A percentile compares a stretch with the other conserved stretches of the same genome.
Evolutionary conservation across 2,329 filamentous ascomycete species (phyloP).

Genomic region (Nannizziopsis arthrosporioides): DNA sequence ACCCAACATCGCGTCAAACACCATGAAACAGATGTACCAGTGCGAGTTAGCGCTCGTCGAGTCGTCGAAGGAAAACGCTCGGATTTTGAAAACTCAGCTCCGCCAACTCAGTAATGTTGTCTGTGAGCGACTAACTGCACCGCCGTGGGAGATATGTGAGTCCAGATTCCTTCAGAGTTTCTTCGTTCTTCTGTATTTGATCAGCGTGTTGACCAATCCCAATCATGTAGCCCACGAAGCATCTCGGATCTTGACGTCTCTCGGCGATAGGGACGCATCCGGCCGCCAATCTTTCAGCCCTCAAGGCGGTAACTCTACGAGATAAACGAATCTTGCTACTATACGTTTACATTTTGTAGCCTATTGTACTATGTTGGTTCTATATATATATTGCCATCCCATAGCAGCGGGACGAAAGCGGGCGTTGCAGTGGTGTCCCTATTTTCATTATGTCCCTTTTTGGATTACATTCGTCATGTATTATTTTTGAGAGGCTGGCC

Average conservation of each 20-base stretch:
- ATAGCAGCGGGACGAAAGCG: no score
- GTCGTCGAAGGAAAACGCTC: slow-evolving; percentile 8
- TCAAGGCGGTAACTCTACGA: background rate
- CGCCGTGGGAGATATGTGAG: slow-evolving; percentile 17
- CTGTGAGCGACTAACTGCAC: slow-evolving; percentile 10
- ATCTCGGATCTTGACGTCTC: slow-evolving; percentile 12
- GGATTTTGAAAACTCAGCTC: slow-evolving; percentile 13
- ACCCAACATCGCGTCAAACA: slow-evolving; percentile 4
- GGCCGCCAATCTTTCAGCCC: background rate
- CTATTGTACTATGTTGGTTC: background rate
- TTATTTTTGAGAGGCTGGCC: background rate
- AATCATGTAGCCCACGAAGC: slow-evolving; percentile 14
- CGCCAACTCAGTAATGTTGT: slow-evolving; percentile 13
- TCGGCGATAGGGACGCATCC: slow-evolving; percentile 11
- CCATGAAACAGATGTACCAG: slow-evolving; percentile 15
- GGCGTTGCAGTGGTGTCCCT: no score
- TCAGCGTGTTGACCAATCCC: background rate
- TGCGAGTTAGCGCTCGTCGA: slow-evolving; percentile 12
- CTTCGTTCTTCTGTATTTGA: background rate
- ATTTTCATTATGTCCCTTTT: background rate
- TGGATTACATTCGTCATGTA: background rate
- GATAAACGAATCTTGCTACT: background rate
- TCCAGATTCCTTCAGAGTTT: background rate
- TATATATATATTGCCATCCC: background rate
- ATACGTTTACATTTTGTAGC: background rate